These are phyloP conservation scores for Cladophialophora immunda DNA, from an alignment of 2,329 filamentous ascomycete genomes.

Conservation along the genomic window DNA sequence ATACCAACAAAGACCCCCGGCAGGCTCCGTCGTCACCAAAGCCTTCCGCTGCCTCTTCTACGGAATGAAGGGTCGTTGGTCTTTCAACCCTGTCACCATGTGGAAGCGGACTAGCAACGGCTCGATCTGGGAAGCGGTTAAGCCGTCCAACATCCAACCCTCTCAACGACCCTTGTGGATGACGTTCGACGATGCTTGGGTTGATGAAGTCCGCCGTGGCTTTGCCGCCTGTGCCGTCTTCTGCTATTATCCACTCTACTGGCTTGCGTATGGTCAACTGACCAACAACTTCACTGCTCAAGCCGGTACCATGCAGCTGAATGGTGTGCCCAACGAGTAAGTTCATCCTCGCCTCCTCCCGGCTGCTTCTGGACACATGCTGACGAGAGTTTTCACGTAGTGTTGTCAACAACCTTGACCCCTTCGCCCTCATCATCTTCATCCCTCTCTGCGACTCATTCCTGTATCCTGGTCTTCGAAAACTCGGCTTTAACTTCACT, in stretches of 20 bases:
- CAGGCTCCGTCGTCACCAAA: constrained; percentile 75
- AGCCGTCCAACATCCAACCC: constrained; percentile 67
- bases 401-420: constrained; percentile 67
- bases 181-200: constrained; percentile 84
- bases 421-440: constrained; percentile 65
- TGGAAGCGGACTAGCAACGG: constrained; percentile 34
- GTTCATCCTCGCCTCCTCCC: constrained; percentile 64
- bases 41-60: constrained; percentile 68
- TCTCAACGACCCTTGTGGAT: constrained; percentile 69
- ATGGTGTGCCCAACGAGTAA: constrained; percentile 65
- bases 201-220: constrained; percentile 77
- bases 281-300: constrained; percentile 47
- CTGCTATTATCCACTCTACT: constrained; percentile 63
- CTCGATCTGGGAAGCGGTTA: constrained; percentile 43
- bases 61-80: constrained; percentile 71
- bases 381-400: neutral
- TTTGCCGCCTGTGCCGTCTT: constrained; percentile 73
- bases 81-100: constrained; percentile 67
- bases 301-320: constrained; percentile 66
- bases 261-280: constrained; percentile 65
- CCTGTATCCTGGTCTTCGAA: constrained; percentile 67
- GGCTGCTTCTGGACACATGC: constrained; percentile 46
- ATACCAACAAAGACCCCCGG: constrained; percentile 72
- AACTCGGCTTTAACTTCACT: constrained; percentile 62
- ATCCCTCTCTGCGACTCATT: constrained; percentile 46